These are phyloP conservation scores for Globisporangium lucens DNA, from an alignment of 352 stramenopile genomes.

Conservation along the genomic window DNA sequence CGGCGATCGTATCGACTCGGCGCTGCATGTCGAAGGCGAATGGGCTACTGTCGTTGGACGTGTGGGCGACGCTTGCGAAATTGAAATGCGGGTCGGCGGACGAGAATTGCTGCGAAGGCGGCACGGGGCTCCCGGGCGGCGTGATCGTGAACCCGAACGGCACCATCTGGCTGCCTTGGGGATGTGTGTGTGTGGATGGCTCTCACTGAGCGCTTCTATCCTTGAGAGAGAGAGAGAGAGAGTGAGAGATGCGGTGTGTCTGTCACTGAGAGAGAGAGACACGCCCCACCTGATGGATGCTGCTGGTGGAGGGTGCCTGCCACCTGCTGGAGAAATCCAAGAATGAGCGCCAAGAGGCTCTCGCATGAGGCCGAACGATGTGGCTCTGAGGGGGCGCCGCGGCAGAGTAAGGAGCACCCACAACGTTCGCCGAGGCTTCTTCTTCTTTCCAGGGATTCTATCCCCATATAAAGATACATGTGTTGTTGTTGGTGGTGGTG, in stretches of 20 bases:
- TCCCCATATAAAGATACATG: no score
- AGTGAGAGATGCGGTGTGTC: no score
- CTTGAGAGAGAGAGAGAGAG: slow-evolving; percentile 1
- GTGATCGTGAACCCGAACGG: slow-evolving; percentile 23
- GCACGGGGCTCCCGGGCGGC: slow-evolving; percentile 7
- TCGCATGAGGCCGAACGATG: no score
- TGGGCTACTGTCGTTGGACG: not conserved
- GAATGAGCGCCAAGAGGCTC: not conserved
- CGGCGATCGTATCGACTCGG: slow-evolving; percentile 10
- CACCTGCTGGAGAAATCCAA: not conserved
- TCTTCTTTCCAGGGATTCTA: no score
- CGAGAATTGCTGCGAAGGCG: not conserved
- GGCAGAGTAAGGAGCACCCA: no score
- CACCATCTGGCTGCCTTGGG: slow-evolving; percentile 10
- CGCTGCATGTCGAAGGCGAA: slow-evolving; percentile 9
- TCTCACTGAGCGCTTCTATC: not conserved
- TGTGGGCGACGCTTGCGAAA: not conserved
- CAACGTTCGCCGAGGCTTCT: no score
- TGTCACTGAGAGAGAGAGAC: slow-evolving; percentile 4
- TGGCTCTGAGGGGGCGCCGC: no score
- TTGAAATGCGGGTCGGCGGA: slow-evolving; percentile 4
- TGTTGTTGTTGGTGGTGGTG: no score
- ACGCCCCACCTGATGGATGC: not conserved
- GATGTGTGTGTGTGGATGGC: not conserved
- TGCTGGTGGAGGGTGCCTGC: not conserved